Evolutionary conservation across 2,329 filamentous ascomycete genomes (phyloP).

Genomic region (Rutstroemia sp.): DNA sequence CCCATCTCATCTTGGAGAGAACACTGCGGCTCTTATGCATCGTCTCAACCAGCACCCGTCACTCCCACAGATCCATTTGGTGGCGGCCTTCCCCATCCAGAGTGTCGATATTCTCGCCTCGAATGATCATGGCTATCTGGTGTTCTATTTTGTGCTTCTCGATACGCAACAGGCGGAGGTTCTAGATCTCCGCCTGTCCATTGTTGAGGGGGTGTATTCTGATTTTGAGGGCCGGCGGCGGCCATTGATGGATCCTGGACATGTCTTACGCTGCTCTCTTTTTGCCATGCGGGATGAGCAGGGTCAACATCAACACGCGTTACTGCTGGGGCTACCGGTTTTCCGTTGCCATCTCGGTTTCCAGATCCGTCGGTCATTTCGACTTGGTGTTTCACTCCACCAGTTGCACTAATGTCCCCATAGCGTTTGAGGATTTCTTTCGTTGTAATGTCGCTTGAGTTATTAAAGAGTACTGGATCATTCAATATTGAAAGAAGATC

Average conservation of each 20-base stretch:
- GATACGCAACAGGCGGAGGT: constrained; percentile 19
- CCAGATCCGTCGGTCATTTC: constrained; percentile 48
- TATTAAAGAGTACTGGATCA: constrained; percentile 75
- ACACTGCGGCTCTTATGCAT: too few relatives aligned
- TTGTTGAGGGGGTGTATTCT: constrained; percentile 45
- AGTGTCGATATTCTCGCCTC: constrained; percentile 27
- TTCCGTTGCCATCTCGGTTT: constrained; percentile 41
- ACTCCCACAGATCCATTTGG: constrained; percentile 30
- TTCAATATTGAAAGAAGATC: constrained; percentile 81
- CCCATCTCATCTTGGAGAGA: too few relatives aligned
- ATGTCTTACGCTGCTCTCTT: constrained; percentile 76
- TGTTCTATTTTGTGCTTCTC: constrained; percentile 24
- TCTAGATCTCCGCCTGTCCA: constrained; percentile 31
- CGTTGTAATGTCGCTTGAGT: constrained; percentile 79
- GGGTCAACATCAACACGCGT: constrained; percentile 82
- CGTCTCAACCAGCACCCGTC: constrained; percentile 18
- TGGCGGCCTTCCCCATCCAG: constrained; percentile 28
- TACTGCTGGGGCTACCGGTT: constrained; percentile 44
- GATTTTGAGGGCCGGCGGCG: constrained; percentile 30
- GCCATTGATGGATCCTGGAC: constrained; percentile 53
- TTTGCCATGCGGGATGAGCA: constrained; percentile 65
- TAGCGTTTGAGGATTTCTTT: constrained; percentile 96
- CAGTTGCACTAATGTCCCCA: constrained; percentile 58
- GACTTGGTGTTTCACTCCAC: constrained; percentile 49
- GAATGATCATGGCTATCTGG: constrained; percentile 27